Evolutionary conservation across 2,329 filamentous ascomycete species (phyloP).

Genomic region (Penicillium frequentans): DNA sequence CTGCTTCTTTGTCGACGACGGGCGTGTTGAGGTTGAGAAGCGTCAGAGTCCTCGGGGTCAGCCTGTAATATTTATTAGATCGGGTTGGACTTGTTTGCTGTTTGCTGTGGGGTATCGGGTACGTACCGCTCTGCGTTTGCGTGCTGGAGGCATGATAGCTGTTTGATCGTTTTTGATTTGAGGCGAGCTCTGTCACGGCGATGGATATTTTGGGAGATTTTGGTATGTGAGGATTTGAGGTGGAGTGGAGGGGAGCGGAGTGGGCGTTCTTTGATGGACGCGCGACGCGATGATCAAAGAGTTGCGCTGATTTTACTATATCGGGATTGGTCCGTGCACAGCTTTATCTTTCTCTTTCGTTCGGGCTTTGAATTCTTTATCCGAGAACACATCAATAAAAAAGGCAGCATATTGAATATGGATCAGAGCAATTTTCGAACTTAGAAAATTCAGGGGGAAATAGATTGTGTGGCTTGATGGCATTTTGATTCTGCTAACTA

Average conservation of each 20-base stretch:
- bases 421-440: background rate
- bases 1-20: background rate
- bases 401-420: background rate
- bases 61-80: background rate
- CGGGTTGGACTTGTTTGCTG: background rate
- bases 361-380: background rate
- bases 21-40: background rate
- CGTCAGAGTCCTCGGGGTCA: constrained; percentile 5
- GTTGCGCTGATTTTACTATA: constrained; percentile 16
- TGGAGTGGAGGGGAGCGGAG: background rate
- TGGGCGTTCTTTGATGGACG: constrained; percentile 10
- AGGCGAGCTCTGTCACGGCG: background rate
- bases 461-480: background rate
- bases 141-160: constrained; percentile 26
- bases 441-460: background rate
- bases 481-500: background rate
- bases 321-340: constrained; percentile 21
- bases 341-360: constrained; percentile 10
- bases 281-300: constrained; percentile 24
- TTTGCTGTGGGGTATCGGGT: background rate
- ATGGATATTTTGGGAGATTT: background rate
- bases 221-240: background rate
- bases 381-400: background rate
- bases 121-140: constrained; percentile 33
- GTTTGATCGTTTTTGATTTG: background rate